phyloP scores from a whole-genome alignment of 768 basidiomycete genomes.

The Boletus vinaceobasis region DNA sequence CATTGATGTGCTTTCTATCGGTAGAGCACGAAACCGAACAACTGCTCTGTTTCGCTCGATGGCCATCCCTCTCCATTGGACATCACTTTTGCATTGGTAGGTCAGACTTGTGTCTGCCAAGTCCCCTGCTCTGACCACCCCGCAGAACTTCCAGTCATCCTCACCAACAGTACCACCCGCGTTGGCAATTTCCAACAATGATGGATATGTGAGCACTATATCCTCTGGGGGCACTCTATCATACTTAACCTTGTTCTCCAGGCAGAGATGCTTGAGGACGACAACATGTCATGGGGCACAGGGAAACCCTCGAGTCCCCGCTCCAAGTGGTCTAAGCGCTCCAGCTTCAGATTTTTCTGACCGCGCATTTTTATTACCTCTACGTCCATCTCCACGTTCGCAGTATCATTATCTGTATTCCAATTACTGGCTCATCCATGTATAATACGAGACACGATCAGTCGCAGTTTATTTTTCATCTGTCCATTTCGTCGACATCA shows the following conservation, averaged over 20 bases:
- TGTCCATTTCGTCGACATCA: background rate
- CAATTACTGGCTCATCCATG: slow-evolving; percentile 7
- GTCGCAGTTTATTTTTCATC: background rate
- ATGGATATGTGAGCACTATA: slow-evolving; percentile 15
- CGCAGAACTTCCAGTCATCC: slow-evolving; percentile 8
- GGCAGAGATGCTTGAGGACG: slow-evolving; percentile 30
- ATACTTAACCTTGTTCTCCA: background rate
- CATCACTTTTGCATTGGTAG: slow-evolving; percentile 20
- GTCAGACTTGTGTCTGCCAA: slow-evolving; percentile 1
- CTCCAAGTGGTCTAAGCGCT: background rate
- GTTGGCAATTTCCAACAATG: background rate
- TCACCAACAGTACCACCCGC: slow-evolving; percentile 5
- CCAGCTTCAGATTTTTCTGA: slow-evolving; percentile 12
- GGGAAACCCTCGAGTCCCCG: background rate
- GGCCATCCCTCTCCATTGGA: slow-evolving; percentile 20
- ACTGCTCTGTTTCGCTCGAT: slow-evolving; percentile 9
- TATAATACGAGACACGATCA: slow-evolving; percentile 10
- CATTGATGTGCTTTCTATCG: background rate
- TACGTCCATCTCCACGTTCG: background rate
- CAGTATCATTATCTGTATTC: slow-evolving; percentile 1
- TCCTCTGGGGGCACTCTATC: background rate
- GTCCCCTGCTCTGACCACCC: background rate
- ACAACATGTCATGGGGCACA: slow-evolving; percentile 28
- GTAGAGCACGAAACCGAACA: slow-evolving; percentile 20
- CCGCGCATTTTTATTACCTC: background rate